Evolutionary conservation across 192 early-diverging fungal species (phyloP), one percentile per base, ranked within the genome.

Genomic region (Jimgerdemannia lactiflua): DNA sequence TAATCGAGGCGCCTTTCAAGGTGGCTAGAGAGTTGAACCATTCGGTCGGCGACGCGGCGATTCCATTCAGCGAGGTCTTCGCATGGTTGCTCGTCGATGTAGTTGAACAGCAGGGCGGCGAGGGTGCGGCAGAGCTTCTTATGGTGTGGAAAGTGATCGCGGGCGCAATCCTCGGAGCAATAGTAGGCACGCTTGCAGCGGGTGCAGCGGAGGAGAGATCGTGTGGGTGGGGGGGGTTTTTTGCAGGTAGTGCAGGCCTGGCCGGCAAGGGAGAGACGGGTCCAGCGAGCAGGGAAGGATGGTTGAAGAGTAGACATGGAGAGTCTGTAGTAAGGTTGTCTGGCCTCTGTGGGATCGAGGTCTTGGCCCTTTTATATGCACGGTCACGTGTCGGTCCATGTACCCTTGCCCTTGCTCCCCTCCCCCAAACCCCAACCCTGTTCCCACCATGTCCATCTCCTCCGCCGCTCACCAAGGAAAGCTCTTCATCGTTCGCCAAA

Each of bases 401-500:
- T n/a, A n/a, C n/a, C 29, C 29, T 29, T 29, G 29, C 29, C 29
- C 29, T 29, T 29, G 49, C 49, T 59, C 49, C 49, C 14, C 49
- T 0, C 14, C 14, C 49, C 14, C 8, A 59, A 59, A 59, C 49
- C 49, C 49, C 49, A 59, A 59, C 14, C 49, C 49, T 59, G 6
- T 59, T 6, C 14, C 49, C 49, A 10, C 49, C 49, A 59, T 59
- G 49, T 59, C 49, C 42, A 78, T 73, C 68, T 78, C 79, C 65
- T 76, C 65, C 29, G 82, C 82, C 43, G 82, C 84, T 9, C 75
- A 82, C 18, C 82, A 85, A 78, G 86, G 82, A 14, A 78, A 85
- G 39, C 67, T 85, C 43, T 77, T 74, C 49, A 69, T 83, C 64
- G 82, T 87, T 29, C 80, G 84, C 68, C 80, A 90, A 70, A 73